phyloP scores from a whole-genome alignment of 1,284 basidiomycete genomes.

The Baeospora myosura region DNA sequence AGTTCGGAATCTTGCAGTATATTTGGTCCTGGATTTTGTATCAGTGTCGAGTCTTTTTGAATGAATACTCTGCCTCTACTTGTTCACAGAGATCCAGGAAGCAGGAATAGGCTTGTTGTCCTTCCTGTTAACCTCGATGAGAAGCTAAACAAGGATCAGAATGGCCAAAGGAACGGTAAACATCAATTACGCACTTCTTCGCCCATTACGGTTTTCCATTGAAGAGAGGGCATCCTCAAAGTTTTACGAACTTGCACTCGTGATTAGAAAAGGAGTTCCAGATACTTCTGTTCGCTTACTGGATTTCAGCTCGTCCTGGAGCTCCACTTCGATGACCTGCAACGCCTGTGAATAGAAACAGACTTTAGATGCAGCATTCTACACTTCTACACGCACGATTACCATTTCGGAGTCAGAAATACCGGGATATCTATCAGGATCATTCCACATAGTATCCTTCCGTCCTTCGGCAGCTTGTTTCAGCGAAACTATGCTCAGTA shows the following conservation, averaged over 20 bases:
- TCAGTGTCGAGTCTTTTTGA: slow-evolving; percentile 4
- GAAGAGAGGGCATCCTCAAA: slow-evolving; percentile 69
- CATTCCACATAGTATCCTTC: slow-evolving; percentile 71
- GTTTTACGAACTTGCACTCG: slow-evolving; percentile 56
- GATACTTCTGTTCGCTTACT: slow-evolving; percentile 34
- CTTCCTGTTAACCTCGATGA: slow-evolving; percentile 70
- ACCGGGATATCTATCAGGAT: slow-evolving; percentile 63
- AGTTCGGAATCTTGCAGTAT: slow-evolving; percentile 73
- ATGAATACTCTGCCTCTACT: slow-evolving; percentile 32
- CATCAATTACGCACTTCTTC: slow-evolving; percentile 51
- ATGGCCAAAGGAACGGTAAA: slow-evolving; percentile 2
- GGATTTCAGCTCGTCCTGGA: slow-evolving; percentile 69
- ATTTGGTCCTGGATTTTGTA: slow-evolving; percentile 59
- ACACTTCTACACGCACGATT: no score
- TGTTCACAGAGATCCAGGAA: slow-evolving; percentile 75
- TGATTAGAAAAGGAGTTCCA: neutral
- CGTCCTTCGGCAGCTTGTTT: slow-evolving; percentile 63
- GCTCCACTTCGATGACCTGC: slow-evolving; percentile 60
- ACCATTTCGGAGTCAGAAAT: slow-evolving; percentile 48
- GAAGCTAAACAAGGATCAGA: slow-evolving; percentile 40
- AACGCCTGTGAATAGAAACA: slow-evolving; percentile 35
- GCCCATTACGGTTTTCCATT: slow-evolving; percentile 62
- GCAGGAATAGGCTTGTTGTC: slow-evolving; percentile 73
- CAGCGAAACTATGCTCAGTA: slow-evolving; percentile 58
- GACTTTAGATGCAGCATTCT: no score